Base-by-base conservation (phyloP, 1,284 basidiomycete species). In the Apiotrichum laibachii region DNA sequence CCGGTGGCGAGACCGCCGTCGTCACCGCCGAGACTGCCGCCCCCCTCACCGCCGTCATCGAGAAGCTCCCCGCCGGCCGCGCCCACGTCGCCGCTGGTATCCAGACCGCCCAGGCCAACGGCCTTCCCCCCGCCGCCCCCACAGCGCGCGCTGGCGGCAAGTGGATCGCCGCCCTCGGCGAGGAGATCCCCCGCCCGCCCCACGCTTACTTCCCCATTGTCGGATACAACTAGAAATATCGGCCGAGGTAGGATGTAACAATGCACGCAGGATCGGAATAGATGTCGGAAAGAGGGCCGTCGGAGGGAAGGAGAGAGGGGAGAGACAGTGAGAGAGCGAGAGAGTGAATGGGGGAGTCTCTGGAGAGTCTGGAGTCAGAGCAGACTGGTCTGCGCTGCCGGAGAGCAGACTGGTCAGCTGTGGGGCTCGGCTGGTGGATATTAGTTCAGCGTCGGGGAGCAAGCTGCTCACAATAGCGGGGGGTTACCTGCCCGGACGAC, bases 181-280 rank as follows among this genome's bases (percentile, higher is more conserved):
- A 83, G 2, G 84, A 88, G 68, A 86, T 89, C 31, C 90, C 90
- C 21, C 88, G 89, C 70, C 85, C 86, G 61, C 85, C 86, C 40
- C 72, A 85, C 69, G 81, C 87, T 13, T 92, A 92, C 77, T 93
- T 89, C 81, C 90, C 90, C 9, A 92, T 93, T 89, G 73, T 82
- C 50, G 77, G 90, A 60, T 88, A 88, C 80, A 88, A 85, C 75
- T 92, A 86, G 67, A 65, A 16, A n/a, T 16, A 45, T 34, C n/a
- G n/a, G n/a, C n/a, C n/a, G n/a, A n/a, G n/a, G n/a, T n/a, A n/a
- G 12, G 33, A 35, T 31, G 49, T 49, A 51, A 56, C 48, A 56
- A 56, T 42, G 31, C n/a, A 21, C 33, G 33, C 33, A 37, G 33
- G 47, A 44, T 40, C 10, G 39, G 39, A 40, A 18, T 18, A 18